Evolutionary conservation across 345 rosid species (phyloP).

Genomic region (Physaria fendleri): DNA sequence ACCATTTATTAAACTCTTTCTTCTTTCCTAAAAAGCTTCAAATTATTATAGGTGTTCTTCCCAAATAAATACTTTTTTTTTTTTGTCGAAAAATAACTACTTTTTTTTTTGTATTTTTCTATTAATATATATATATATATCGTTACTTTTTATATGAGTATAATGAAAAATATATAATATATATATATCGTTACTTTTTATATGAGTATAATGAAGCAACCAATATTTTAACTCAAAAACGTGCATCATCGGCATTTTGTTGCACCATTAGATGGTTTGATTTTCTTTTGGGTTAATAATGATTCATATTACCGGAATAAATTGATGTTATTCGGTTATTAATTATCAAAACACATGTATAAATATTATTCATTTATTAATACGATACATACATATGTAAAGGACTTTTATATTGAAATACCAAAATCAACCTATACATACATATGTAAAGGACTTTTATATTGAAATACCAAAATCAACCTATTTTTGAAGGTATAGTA

Average conservation of each 20-base stretch:
- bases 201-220: background rate
- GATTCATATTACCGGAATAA: background rate
- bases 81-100: too few relatives aligned
- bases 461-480: background rate
- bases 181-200: too few relatives aligned
- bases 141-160: conserved; percentile 2
- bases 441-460: background rate
- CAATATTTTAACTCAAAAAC: background rate
- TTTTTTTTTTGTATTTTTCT: background rate
- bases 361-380: background rate
- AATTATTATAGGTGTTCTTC: conserved; percentile 13
- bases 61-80: conserved; percentile 13
- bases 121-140: too few relatives aligned
- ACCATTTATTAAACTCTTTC: conserved; percentile 3
- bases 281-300: background rate
- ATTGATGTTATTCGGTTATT: too few relatives aligned
- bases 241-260: background rate
- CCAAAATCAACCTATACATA: background rate
- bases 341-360: conserved; percentile 4
- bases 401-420: background rate
- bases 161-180: too few relatives aligned
- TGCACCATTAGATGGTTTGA: background rate
- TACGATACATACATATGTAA: background rate
- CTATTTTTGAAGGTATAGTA: too few relatives aligned
- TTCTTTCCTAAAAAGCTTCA: conserved; percentile 18